Conservation (phyloP, 2,329 filamentous ascomycete species). For the Rhexocercosporidium sp. region DNA sequence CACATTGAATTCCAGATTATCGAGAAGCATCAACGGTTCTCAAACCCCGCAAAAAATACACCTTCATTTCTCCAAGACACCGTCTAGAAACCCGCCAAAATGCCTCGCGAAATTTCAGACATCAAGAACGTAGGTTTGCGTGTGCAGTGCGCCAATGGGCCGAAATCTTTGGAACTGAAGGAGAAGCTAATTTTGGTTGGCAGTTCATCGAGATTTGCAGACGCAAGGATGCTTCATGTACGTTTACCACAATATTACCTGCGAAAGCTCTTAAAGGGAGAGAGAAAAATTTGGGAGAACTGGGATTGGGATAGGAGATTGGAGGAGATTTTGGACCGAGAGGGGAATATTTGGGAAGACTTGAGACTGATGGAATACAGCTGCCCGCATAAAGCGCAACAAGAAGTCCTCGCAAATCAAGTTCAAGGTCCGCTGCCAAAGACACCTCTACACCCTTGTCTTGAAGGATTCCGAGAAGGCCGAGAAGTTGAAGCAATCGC, state of each 20-base stretch:
- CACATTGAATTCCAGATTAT: slow-evolving; percentile 21
- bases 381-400: slow-evolving; percentile 96
- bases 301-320: neutral
- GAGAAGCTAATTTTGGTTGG: slow-evolving; percentile 15
- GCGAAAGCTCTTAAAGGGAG: neutral
- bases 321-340: neutral
- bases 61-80: slow-evolving; percentile 30
- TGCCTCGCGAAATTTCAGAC: slow-evolving; percentile 97
- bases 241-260: slow-evolving; percentile 55
- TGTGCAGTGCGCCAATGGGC: slow-evolving; percentile 8
- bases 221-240: slow-evolving; percentile 99
- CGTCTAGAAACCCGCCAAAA: slow-evolving; percentile 66
- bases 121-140: slow-evolving; percentile 77
- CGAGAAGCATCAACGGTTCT: slow-evolving; percentile 17
- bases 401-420: slow-evolving; percentile 91
- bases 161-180: neutral
- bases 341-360: neutral
- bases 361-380: slow-evolving; percentile 51
- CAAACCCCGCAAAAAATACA: slow-evolving; percentile 19
- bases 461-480: slow-evolving; percentile 99
- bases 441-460: slow-evolving; percentile 96
- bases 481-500: slow-evolving; percentile 99
- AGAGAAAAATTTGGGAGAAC: neutral
- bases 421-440: slow-evolving; percentile 99
- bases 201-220: slow-evolving; percentile 99